A percentile compares a stretch with the other conserved stretches of the same genome.
Conservation (phyloP, 1,284 basidiomycete species). For the Cutaneotrichosporon cavernicola region DNA sequence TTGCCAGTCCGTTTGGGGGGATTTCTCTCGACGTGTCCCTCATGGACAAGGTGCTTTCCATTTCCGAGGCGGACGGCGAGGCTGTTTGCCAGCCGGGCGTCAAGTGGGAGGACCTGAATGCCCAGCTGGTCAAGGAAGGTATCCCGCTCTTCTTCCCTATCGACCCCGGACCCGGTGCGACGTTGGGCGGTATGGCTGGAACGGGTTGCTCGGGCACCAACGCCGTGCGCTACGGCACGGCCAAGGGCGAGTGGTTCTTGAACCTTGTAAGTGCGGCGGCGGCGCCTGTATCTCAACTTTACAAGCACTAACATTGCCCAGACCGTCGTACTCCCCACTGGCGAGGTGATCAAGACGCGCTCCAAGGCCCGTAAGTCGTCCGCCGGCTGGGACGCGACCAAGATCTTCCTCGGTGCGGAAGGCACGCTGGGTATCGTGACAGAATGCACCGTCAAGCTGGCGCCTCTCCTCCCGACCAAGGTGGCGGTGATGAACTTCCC, state of each 20-base stretch:
- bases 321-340: slow-evolving; percentile 85
- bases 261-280: slow-evolving; percentile 61
- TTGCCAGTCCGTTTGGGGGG: slow-evolving; percentile 59
- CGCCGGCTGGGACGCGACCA: slow-evolving; percentile 86
- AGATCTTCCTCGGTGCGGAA: slow-evolving; percentile 91
- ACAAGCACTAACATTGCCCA: slow-evolving; percentile 39
- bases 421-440: slow-evolving; percentile 91
- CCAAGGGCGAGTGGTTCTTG: slow-evolving; percentile 78
- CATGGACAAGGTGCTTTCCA: slow-evolving; percentile 77
- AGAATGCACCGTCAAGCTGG: slow-evolving; percentile 79
- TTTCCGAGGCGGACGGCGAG: slow-evolving; percentile 69
- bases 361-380: slow-evolving; percentile 79
- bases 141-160: slow-evolving; percentile 87
- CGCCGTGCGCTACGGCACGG: slow-evolving; percentile 83
- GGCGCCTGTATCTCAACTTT: too few species aligned
- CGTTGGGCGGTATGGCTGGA: slow-evolving; percentile 88
- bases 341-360: slow-evolving; percentile 91
- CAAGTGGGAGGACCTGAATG: slow-evolving; percentile 84
- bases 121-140: slow-evolving; percentile 65
- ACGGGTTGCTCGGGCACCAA: slow-evolving; percentile 71
- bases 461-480: slow-evolving; percentile 73
- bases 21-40: slow-evolving; percentile 79
- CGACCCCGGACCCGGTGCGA: slow-evolving; percentile 69
- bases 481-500: slow-evolving; percentile 57
- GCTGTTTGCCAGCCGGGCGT: slow-evolving; percentile 78